Percentiles rank a stretch among this genome's conserved stretches.
phyloP scores from a whole-genome alignment of 2,329 filamentous ascomycete genomes.

The Xylariaceae sp. region DNA sequence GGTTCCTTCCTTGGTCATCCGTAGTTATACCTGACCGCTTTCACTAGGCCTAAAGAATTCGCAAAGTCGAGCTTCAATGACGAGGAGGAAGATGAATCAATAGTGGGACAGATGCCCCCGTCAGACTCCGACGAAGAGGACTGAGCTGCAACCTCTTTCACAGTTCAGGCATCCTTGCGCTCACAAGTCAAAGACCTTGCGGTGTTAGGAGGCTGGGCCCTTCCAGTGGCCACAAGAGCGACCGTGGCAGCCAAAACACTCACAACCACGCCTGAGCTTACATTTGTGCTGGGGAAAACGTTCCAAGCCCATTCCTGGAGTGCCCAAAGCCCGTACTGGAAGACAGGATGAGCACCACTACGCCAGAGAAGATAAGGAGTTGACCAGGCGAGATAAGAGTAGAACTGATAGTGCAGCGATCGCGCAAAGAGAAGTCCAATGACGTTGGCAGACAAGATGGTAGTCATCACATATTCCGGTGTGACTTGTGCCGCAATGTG shows the following conservation, averaged over 20 bases:
- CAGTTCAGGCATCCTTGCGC: slow-evolving; percentile 22
- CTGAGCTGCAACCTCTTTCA: slow-evolving; percentile 18
- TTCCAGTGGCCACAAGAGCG: slow-evolving; percentile 46
- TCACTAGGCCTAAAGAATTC: slow-evolving; percentile 74
- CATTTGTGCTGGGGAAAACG: slow-evolving; percentile 72
- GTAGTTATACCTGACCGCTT: slow-evolving; percentile 7
- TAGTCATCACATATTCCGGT: slow-evolving; percentile 70
- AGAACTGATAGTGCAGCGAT: slow-evolving; percentile 94
- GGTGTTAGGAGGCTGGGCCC: slow-evolving; percentile 23
- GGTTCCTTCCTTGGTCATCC: slow-evolving; percentile 20
- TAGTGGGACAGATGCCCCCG: slow-evolving; percentile 79
- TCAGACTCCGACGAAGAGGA: slow-evolving; percentile 71
- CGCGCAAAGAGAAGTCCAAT: slow-evolving; percentile 83
- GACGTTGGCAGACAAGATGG: slow-evolving; percentile 69
- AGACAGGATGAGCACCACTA: slow-evolving; percentile 61
- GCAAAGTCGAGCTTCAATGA: slow-evolving; percentile 60
- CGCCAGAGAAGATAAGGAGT: slow-evolving; percentile 85
- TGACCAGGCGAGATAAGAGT: slow-evolving; percentile 84
- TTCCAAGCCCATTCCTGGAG: slow-evolving; percentile 94
- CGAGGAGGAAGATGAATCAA: slow-evolving; percentile 72
- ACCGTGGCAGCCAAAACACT: slow-evolving; percentile 65
- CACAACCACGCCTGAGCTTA: slow-evolving; percentile 62
- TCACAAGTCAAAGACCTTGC: slow-evolving; percentile 11
- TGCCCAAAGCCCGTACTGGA: slow-evolving; percentile 67
- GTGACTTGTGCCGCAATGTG: slow-evolving; percentile 57